Base-by-base conservation (phyloP, 805 yeast genomes). In the Cyberlindnera misumaiensis region DNA sequence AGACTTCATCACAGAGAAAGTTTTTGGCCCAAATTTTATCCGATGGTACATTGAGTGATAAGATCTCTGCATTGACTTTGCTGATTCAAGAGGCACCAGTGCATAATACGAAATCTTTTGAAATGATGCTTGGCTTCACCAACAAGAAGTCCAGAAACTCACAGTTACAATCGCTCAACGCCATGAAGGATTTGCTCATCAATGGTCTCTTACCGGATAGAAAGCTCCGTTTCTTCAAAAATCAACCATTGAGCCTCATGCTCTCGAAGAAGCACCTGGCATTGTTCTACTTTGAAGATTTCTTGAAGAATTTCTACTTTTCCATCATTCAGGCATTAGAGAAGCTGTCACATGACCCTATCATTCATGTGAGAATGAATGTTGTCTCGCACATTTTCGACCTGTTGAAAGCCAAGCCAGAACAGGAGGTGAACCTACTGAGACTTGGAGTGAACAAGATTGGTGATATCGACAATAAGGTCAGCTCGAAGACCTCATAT, bases 51-150 rank as follows among this genome's bases (percentile, higher is more conserved):
- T 70, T 90, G 51, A 82, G 79, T 52, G 98, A 93, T 80, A 88
- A 93, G 64, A 84, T 93, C 39, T 85, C 96, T 34, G 96, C 98
- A 0, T 71, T 93, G 55, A 90, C 98, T 1, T 75, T 93, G 56
- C 68, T 93, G 56, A 75, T 89, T 34, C 97, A 93, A 58, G 97
- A 93, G 64, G 89, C 97, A 3, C 98, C 98, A 6, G 58, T 88
- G 39, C 97, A 93, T 57, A 84, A 90, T 50, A 55, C 80, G 37
- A 84, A 86, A 58, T 86, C 96, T 0, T 67, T 93, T 41, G 95
- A 86, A 47, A 82, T 81, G 28, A 64, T 93, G 46, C 58, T 84
- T 45, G 72, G 76, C 5, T 84, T 81, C 65, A 86, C 96, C 61
- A 82, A 79, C 50, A 88, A 90, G 67, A 93, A 93, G 64, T 81